Conservation (phyloP, 2,329 filamentous ascomycete genomes). For the Lecanicillium sp. region DNA sequence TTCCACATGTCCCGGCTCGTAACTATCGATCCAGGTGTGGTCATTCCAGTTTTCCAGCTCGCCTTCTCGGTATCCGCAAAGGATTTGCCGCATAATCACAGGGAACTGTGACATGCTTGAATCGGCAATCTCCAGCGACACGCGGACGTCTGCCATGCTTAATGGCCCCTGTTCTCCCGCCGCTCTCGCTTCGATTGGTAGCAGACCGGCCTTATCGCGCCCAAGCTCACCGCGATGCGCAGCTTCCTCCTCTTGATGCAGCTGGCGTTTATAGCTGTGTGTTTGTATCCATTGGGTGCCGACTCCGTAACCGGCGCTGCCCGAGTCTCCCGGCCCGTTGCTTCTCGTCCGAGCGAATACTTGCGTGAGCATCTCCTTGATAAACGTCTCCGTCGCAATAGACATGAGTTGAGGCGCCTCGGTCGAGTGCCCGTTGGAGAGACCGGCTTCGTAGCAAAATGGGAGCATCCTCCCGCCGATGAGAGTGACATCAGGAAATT, state of each 20-base stretch:
- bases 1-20: slow-evolving; percentile 23
- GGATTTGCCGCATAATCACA: slow-evolving; percentile 63
- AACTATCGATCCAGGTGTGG: slow-evolving; percentile 46
- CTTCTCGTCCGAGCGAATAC: slow-evolving; percentile 59
- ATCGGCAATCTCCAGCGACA: slow-evolving; percentile 71
- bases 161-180: slow-evolving; percentile 66
- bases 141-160: slow-evolving; percentile 69
- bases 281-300: slow-evolving; percentile 72
- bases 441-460: slow-evolving; percentile 60
- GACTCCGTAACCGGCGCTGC: slow-evolving; percentile 56
- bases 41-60: slow-evolving; percentile 64
- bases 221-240: slow-evolving; percentile 66
- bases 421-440: slow-evolving; percentile 50
- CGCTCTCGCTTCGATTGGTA: slow-evolving; percentile 76
- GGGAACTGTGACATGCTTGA: slow-evolving; percentile 73
- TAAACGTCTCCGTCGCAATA: slow-evolving; percentile 59
- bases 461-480: slow-evolving; percentile 62
- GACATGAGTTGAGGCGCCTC: slow-evolving; percentile 61
- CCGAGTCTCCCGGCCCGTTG: slow-evolving; percentile 58
- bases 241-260: slow-evolving; percentile 69
- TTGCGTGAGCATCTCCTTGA: slow-evolving; percentile 59
- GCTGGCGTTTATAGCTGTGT: slow-evolving; percentile 66
- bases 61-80: slow-evolving; percentile 67
- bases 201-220: slow-evolving; percentile 67
- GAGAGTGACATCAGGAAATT: slow-evolving; percentile 60